Conservation (phyloP, 768 basidiomycete species). For the Candolleomyces aberdarensis region DNA sequence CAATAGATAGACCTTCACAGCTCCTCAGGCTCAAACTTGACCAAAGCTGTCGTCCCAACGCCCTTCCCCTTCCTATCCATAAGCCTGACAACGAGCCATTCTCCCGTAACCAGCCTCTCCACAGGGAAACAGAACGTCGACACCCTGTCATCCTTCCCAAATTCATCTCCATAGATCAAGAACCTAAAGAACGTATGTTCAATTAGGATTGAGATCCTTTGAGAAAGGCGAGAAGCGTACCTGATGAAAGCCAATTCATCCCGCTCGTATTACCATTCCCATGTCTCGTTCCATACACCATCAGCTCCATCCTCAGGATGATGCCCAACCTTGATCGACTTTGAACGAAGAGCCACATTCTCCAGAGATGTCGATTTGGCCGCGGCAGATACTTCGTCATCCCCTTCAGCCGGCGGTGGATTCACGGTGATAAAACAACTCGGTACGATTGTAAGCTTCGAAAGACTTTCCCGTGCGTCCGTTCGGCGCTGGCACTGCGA, state of each 20-base stretch:
- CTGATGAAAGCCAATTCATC: slow-evolving; percentile 55
- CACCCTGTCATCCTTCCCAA: slow-evolving; percentile 42
- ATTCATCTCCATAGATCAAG: slow-evolving; percentile 36
- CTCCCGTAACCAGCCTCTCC: slow-evolving; percentile 39
- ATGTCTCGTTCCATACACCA: slow-evolving; percentile 38
- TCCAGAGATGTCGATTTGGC: background rate
- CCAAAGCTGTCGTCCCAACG: slow-evolving; percentile 37
- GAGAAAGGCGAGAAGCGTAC: slow-evolving; percentile 29
- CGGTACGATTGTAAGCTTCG: slow-evolving; percentile 40
- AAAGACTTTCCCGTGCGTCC: slow-evolving; percentile 35
- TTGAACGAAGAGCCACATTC: slow-evolving; percentile 37
- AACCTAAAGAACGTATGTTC: slow-evolving; percentile 21
- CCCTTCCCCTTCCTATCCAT: slow-evolving; percentile 50
- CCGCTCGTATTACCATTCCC: slow-evolving; percentile 47
- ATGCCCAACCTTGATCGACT: slow-evolving; percentile 33
- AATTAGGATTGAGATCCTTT: too few species aligned
- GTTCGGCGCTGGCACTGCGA: slow-evolving; percentile 44
- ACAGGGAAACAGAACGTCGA: slow-evolving; percentile 54
- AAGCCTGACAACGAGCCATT: slow-evolving; percentile 48
- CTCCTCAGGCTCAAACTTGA: slow-evolving; percentile 15
- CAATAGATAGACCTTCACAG: too few species aligned
- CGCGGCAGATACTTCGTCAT: background rate
- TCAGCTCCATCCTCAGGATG: slow-evolving; percentile 31
- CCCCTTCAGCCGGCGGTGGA: background rate
- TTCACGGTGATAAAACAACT: slow-evolving; percentile 37